Percentiles rank a stretch among this genome's conserved stretches.
Conservation (phyloP, 306 rosid genomes). For the Phaseolus lunatus region DNA sequence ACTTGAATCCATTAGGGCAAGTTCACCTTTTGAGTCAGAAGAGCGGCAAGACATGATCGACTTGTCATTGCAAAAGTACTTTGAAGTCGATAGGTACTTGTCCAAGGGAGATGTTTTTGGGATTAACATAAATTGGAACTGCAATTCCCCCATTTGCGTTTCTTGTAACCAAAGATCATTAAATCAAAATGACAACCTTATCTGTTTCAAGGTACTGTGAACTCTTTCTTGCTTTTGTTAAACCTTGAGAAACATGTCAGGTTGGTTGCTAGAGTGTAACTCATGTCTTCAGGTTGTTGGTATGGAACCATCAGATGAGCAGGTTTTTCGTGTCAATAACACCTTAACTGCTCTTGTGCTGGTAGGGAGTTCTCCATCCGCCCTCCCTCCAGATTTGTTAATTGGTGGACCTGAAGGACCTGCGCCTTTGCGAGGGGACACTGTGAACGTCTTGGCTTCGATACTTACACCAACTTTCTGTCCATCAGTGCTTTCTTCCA, state of each 20-base stretch:
- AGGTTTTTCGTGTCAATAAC: constrained; percentile 67
- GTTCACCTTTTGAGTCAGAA: constrained; percentile 67
- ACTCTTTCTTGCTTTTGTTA: background rate
- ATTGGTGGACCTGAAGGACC: constrained; percentile 61
- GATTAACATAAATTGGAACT: constrained; percentile 69
- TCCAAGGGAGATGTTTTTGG: constrained; percentile 81
- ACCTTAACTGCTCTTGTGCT: constrained; percentile 88
- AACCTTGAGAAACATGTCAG: constrained; percentile 18
- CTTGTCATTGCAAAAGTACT: constrained; percentile 72
- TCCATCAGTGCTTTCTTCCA: constrained; percentile 82
- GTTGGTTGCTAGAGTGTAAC: constrained; percentile 50
- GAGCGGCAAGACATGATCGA: constrained; percentile 86
- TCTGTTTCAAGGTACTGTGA: constrained; percentile 81
- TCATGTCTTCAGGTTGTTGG: constrained; percentile 72
- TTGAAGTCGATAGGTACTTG: constrained; percentile 81
- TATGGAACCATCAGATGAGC: constrained; percentile 90
- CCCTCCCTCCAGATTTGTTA: constrained; percentile 86
- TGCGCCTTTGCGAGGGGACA: constrained; percentile 81
- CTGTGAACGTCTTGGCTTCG: constrained; percentile 78
- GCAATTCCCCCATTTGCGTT: constrained; percentile 75
- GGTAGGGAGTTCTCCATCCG: constrained; percentile 80
- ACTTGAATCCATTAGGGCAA: constrained; percentile 74
- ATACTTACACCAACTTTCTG: constrained; percentile 83
- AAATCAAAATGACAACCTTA: constrained; percentile 51
- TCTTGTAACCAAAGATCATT: constrained; percentile 64